Evolutionary conservation across 306 rosid genomes (phyloP).

Genomic region (Quercus engelmannii): DNA sequence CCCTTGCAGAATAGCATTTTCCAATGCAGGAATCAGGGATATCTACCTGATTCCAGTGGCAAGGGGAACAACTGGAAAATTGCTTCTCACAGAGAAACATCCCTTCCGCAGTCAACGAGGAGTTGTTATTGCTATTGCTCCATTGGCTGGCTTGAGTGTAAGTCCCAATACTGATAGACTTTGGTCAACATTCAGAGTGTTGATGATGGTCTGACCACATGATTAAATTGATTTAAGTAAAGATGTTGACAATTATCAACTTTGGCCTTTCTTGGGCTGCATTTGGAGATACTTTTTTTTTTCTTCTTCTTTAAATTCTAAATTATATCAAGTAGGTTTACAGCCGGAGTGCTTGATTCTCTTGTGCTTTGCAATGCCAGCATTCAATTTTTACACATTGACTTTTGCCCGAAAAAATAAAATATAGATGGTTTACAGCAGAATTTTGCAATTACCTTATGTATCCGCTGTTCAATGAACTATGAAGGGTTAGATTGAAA

Average conservation of each 20-base stretch:
- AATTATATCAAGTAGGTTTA: conserved; percentile 11
- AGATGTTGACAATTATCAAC: not conserved
- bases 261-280: conserved; percentile 15
- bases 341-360: conserved; percentile 3
- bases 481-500: too few species aligned
- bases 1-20: conserved; percentile 76
- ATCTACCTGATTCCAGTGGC: conserved; percentile 56
- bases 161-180: conserved; percentile 24
- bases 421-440: not conserved
- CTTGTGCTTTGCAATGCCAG: conserved; percentile 9
- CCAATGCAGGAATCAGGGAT: conserved; percentile 74
- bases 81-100: conserved; percentile 78
- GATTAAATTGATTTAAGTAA: conserved; percentile 2
- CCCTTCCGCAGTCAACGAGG: conserved; percentile 84
- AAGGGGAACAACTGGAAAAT: conserved; percentile 48
- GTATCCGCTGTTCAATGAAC: too few species aligned
- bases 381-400: not conserved
- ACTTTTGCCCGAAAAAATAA: not conserved
- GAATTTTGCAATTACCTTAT: not conserved
- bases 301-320: not conserved
- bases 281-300: not conserved
- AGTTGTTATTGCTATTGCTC: conserved; percentile 77
- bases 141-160: conserved; percentile 76
- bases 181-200: conserved; percentile 2
- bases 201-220: conserved; percentile 4